Percentiles rank a stretch among this genome's conserved stretches.
phyloP scores from a whole-genome alignment of 192 early-diverging fungal species.

The Mortierella antarctica region DNA sequence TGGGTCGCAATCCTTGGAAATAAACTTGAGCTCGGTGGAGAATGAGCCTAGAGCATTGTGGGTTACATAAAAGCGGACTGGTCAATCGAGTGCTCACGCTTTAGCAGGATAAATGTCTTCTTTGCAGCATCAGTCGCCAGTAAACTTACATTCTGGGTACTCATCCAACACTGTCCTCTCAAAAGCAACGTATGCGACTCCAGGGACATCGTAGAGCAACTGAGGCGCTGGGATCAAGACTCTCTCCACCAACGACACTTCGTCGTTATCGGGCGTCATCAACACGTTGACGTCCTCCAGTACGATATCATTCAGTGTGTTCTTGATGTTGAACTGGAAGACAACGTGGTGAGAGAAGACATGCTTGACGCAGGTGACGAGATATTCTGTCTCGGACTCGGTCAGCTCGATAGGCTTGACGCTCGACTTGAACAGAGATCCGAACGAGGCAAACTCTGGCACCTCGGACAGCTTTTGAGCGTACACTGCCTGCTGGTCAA shows the following conservation, averaged over 20 bases:
- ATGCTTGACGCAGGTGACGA: constrained; percentile 92
- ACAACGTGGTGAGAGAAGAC: constrained; percentile 91
- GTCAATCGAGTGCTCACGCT: too few relatives aligned
- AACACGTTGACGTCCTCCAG: constrained; percentile 90
- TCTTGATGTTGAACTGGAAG: constrained; percentile 95
- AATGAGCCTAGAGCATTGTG: constrained; percentile 68
- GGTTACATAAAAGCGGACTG: too few relatives aligned
- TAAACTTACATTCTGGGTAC: constrained; percentile 66
- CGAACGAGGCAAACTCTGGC: constrained; percentile 86
- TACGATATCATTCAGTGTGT: constrained; percentile 94
- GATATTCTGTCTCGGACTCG: constrained; percentile 96
- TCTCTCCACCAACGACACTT: constrained; percentile 68
- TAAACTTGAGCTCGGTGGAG: constrained; percentile 87
- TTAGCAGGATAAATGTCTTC: too few relatives aligned
- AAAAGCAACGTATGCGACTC: constrained; percentile 88
- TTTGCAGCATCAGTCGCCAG: not conserved
- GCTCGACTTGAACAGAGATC: constrained; percentile 89
- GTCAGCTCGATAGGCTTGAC: constrained; percentile 81
- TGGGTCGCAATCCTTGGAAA: constrained; percentile 97
- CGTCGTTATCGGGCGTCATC: constrained; percentile 80
- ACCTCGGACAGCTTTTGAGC: constrained; percentile 82
- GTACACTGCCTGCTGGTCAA: constrained; percentile 80
- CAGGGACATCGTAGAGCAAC: constrained; percentile 82
- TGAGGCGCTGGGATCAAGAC: constrained; percentile 77
- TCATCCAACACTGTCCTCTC: constrained; percentile 69